phyloP scores from a whole-genome alignment of 139 green algal genomes.

The Picochlorum sp. region DNA sequence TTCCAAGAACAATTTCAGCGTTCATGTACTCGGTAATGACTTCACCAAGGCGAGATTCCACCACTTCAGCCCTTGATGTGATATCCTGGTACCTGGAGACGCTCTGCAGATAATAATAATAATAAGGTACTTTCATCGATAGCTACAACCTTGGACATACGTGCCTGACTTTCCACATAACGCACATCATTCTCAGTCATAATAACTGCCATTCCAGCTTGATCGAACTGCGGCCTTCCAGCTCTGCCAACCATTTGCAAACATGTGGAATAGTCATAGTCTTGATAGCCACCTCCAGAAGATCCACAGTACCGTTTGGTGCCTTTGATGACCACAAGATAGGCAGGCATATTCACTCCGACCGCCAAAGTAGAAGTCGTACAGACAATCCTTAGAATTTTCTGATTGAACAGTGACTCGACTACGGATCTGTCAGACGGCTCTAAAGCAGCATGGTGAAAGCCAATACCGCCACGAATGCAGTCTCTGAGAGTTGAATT shows the following conservation, averaged over 20 bases:
- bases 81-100: constrained; percentile 54
- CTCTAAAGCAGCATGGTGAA: constrained; percentile 75
- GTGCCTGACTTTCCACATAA: background rate
- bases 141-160: background rate
- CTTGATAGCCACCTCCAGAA: constrained; percentile 51
- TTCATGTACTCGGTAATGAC: constrained; percentile 68
- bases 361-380: constrained; percentile 79
- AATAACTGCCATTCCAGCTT: constrained; percentile 77
- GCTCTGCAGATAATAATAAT: background rate
- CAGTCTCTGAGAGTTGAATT: constrained; percentile 32
- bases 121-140: background rate
- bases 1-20: constrained; percentile 59
- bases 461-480: constrained; percentile 51
- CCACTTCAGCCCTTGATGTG: constrained; percentile 26
- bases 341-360: constrained; percentile 88
- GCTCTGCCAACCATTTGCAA: constrained; percentile 75
- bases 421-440: constrained; percentile 48
- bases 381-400: constrained; percentile 63
- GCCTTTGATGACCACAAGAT: constrained; percentile 85
- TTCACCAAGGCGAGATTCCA: constrained; percentile 51
- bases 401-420: constrained; percentile 63
- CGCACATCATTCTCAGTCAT: constrained; percentile 68
- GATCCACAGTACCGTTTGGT: constrained; percentile 45
- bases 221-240: constrained; percentile 90
- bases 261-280: constrained; percentile 74